Evolutionary conservation across 2,329 filamentous ascomycete species (phyloP).

Genomic region (Teratosphaeria pseudoeucalypti): DNA sequence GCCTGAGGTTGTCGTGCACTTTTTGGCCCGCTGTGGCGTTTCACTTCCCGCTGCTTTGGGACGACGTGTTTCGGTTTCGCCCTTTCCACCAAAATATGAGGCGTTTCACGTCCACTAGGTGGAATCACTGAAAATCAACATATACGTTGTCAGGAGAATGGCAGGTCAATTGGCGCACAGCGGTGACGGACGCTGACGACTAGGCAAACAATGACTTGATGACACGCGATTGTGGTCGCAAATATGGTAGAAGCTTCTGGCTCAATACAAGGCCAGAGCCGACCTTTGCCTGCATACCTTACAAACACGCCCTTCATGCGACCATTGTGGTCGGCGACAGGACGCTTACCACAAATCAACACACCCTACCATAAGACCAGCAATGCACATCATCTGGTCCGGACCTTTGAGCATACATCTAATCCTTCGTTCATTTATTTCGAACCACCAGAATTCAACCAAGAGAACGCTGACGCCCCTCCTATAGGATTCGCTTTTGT

Average conservation of each 20-base stretch:
- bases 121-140: not conserved
- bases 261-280: not conserved
- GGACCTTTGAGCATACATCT: not conserved
- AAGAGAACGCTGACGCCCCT: conserved; percentile 86
- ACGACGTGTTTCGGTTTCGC: not conserved
- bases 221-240: not conserved
- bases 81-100: no score
- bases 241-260: not conserved
- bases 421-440: conserved; percentile 1
- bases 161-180: not conserved
- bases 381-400: not conserved
- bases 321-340: not conserved
- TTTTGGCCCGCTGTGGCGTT: not conserved
- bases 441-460: conserved; percentile 53
- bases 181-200: not conserved
- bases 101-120: not conserved
- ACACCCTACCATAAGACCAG: not conserved
- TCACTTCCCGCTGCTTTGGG: not conserved
- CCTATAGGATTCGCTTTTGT: conserved; percentile 66
- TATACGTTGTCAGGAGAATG: not conserved
- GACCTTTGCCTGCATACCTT: not conserved
- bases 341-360: not conserved
- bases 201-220: not conserved
- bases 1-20: not conserved
- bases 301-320: not conserved